phyloP scores from a whole-genome alignment of 257 asterid species.

The Coffea eugenioides region DNA sequence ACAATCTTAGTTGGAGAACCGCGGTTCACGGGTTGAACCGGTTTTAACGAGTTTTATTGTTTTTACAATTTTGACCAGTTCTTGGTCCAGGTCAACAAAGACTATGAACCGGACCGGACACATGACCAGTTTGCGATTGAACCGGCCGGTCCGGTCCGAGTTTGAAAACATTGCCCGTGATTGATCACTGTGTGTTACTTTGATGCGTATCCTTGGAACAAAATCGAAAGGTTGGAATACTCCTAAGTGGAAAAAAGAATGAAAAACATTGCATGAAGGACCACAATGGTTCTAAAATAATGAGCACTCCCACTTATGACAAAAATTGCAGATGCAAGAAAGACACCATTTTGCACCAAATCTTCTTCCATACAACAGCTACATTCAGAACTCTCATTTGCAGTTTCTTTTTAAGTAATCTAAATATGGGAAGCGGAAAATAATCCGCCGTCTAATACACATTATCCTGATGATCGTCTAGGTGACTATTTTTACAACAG shows the following conservation, averaged over 20 bases:
- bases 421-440: not conserved
- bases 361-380: not conserved
- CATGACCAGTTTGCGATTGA: too few species aligned
- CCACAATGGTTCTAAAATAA: not conserved
- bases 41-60: too few species aligned
- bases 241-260: too few species aligned
- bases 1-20: too few species aligned
- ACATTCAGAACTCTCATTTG: not conserved
- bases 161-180: not conserved
- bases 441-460: not conserved
- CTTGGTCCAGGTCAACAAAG: too few species aligned
- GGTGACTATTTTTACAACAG: slow-evolving; percentile 39
- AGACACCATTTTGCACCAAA: not conserved
- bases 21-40: too few species aligned
- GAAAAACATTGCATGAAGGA: not conserved
- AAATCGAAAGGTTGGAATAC: too few species aligned
- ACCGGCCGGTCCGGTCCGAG: too few species aligned
- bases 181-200: too few species aligned
- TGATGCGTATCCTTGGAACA: too few species aligned
- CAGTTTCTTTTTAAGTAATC: not conserved
- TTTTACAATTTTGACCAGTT: too few species aligned
- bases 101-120: too few species aligned
- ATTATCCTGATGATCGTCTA: not conserved
- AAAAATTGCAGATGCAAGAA: not conserved
- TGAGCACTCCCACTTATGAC: not conserved